Evolutionary conservation across 352 stramenopile genomes (phyloP).

Genomic region (Phytopythium aichiense): DNA sequence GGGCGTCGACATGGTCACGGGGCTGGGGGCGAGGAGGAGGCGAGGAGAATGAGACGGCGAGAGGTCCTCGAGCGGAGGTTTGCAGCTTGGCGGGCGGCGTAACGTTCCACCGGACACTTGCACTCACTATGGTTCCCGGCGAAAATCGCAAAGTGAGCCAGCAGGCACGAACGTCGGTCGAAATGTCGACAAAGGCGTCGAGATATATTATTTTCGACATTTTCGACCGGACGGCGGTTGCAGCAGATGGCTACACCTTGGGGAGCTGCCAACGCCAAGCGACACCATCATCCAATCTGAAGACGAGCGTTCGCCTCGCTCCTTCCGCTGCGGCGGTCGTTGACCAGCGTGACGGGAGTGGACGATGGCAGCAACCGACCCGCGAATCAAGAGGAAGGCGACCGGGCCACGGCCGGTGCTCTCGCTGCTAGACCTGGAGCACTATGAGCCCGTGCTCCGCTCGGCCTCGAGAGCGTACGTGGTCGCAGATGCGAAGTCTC

Average conservation of each 20-base stretch:
- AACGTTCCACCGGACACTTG: background rate
- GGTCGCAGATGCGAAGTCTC: constrained; percentile 4
- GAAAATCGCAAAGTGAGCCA: background rate
- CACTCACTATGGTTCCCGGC: background rate
- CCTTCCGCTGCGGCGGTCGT: too few species aligned
- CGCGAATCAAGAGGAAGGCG: background rate
- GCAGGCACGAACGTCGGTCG: background rate
- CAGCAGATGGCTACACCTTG: background rate
- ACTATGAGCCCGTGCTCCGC: constrained; percentile 57
- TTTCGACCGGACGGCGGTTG: too few species aligned
- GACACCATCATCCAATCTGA: too few species aligned
- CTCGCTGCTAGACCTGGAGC: constrained; percentile 50
- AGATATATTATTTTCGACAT: too few species aligned
- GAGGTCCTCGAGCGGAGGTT: background rate
- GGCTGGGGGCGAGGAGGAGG: background rate
- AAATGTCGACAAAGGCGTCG: background rate
- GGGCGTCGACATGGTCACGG: constrained; percentile 20
- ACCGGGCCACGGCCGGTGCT: constrained; percentile 29
- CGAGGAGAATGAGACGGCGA: background rate
- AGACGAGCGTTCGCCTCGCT: too few species aligned
- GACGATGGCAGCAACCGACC: background rate
- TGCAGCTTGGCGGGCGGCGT: background rate
- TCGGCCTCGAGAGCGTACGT: constrained; percentile 31
- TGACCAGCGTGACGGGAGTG: too few species aligned
- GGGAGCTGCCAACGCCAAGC: too few species aligned